phyloP scores from a whole-genome alignment of 768 basidiomycete species.

The Tremella yokohamensis region DNA sequence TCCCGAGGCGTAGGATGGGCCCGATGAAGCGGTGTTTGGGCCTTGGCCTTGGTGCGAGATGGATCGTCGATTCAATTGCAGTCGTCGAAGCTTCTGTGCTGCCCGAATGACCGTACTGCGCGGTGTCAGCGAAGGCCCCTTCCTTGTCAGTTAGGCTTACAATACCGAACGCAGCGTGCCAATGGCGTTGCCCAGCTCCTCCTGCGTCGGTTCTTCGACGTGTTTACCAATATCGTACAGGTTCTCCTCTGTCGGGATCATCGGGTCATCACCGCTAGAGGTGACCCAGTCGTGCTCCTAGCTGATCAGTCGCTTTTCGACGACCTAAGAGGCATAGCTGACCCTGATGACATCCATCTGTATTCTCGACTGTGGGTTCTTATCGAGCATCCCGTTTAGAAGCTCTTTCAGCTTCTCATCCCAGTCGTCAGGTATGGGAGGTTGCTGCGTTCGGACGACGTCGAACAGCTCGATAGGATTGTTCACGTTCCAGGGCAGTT shows the following conservation, averaged over 20 bases:
- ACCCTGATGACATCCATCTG: slow-evolving; percentile 42
- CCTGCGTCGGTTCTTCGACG: slow-evolving; percentile 49
- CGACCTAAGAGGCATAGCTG: slow-evolving; percentile 7
- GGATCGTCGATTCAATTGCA: slow-evolving; percentile 27
- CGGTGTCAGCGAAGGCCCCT: background rate
- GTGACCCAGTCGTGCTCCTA: slow-evolving; percentile 49
- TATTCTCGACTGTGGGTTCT: slow-evolving; percentile 42
- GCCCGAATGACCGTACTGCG: slow-evolving; percentile 48
- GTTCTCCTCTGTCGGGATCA: slow-evolving; percentile 46
- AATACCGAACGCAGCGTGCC: slow-evolving; percentile 40
- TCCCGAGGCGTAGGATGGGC: slow-evolving; percentile 23
- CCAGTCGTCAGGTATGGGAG: slow-evolving; percentile 45
- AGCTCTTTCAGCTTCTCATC: slow-evolving; percentile 36
- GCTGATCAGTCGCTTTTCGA: background rate
- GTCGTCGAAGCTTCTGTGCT: slow-evolving; percentile 44
- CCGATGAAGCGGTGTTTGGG: slow-evolving; percentile 20
- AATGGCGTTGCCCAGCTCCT: slow-evolving; percentile 48
- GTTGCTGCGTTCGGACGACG: slow-evolving; percentile 39
- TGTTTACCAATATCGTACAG: slow-evolving; percentile 43
- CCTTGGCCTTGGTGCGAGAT: slow-evolving; percentile 9
- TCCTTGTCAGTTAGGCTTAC: slow-evolving; percentile 28
- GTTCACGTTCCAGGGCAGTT: slow-evolving; percentile 46
- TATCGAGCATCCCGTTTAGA: slow-evolving; percentile 38
- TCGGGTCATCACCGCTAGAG: slow-evolving; percentile 34
- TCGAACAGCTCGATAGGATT: slow-evolving; percentile 49